Percentiles rank a stretch among this genome's conserved stretches.
These are phyloP conservation scores for Lagerstroemia speciosa DNA, from an alignment of 345 rosid species.

Conservation along the genomic window DNA sequence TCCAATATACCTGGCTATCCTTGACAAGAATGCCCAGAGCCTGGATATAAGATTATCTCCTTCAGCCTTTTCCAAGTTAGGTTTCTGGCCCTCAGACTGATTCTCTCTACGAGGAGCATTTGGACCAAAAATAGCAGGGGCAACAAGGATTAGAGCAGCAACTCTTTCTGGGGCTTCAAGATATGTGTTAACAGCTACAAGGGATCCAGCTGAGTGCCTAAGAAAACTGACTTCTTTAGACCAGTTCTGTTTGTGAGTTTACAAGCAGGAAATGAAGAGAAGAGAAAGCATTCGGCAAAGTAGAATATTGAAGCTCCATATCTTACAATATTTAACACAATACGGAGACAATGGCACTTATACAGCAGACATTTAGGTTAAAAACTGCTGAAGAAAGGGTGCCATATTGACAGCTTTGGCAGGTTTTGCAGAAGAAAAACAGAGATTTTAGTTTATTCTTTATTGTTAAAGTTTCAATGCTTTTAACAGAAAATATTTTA, in stretches of 20 bases:
- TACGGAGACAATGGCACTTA: not conserved
- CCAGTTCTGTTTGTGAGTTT: not conserved
- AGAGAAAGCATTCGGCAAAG: not conserved
- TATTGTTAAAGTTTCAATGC: too few relatives aligned
- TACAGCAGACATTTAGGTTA: too few relatives aligned
- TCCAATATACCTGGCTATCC: conserved; percentile 21
- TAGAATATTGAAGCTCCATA: not conserved
- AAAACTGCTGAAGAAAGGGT: too few relatives aligned
- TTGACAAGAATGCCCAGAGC: conserved; percentile 29
- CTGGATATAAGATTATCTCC: conserved; percentile 17
- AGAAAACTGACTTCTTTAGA: conserved; percentile 8
- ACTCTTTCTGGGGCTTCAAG: conserved; percentile 85
- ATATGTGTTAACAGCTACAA: conserved; percentile 73
- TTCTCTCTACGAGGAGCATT: conserved; percentile 20
- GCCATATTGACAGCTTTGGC: too few relatives aligned
- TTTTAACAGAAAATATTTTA: too few relatives aligned
- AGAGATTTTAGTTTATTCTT: too few relatives aligned
- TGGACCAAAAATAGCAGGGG: conserved; percentile 87
- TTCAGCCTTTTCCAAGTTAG: conserved; percentile 9
- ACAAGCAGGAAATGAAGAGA: conserved; percentile 1
- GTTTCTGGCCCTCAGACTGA: conserved; percentile 21
- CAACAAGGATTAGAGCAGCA: conserved; percentile 77
- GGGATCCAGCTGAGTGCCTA: conserved; percentile 89
- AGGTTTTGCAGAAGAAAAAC: too few relatives aligned
- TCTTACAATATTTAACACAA: not conserved